Conservation (phyloP, 75 land plant species). For the Ceratopteris richardii region DNA sequence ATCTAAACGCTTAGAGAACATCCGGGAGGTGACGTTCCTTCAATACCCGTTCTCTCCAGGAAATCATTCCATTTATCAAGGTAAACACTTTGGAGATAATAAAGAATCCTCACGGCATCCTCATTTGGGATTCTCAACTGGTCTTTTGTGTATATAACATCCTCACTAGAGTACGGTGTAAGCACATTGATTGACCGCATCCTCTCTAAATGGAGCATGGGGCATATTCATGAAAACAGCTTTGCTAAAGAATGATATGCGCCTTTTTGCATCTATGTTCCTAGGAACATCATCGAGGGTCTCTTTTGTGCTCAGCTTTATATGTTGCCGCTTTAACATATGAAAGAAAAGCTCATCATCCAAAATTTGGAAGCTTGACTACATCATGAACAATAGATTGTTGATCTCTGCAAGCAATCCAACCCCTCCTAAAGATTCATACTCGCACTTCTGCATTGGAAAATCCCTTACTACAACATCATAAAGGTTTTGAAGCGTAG, state of each 20-base stretch:
- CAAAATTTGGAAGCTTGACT: slow-evolving; percentile 16
- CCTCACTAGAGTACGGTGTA: slow-evolving; percentile 40
- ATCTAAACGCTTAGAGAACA: too few species aligned
- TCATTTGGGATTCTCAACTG: slow-evolving; percentile 29
- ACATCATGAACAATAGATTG: slow-evolving; percentile 23
- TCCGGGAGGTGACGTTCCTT: neutral
- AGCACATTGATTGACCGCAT: slow-evolving; percentile 41
- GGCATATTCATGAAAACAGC: slow-evolving; percentile 52
- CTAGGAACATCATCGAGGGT: slow-evolving; percentile 25
- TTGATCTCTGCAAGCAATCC: neutral
- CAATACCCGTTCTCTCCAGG: slow-evolving; percentile 24
- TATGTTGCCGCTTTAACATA: too few species aligned
- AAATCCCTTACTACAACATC: slow-evolving; percentile 35
- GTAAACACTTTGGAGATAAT: slow-evolving; percentile 31
- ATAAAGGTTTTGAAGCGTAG: slow-evolving; percentile 32
- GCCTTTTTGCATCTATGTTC: too few species aligned
- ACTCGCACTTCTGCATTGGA: slow-evolving; percentile 8
- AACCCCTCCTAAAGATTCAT: too few species aligned
- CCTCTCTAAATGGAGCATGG: slow-evolving; percentile 31
- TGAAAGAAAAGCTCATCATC: slow-evolving; percentile 29
- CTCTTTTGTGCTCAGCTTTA: slow-evolving; percentile 29
- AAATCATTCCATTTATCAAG: slow-evolving; percentile 35
- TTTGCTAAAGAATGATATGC: too few species aligned
- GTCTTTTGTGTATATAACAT: slow-evolving; percentile 24
- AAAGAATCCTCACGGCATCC: slow-evolving; percentile 31